These are phyloP conservation scores for Myochromella boudieri DNA, from an alignment of 768 basidiomycete species.

Conservation along the genomic window DNA sequence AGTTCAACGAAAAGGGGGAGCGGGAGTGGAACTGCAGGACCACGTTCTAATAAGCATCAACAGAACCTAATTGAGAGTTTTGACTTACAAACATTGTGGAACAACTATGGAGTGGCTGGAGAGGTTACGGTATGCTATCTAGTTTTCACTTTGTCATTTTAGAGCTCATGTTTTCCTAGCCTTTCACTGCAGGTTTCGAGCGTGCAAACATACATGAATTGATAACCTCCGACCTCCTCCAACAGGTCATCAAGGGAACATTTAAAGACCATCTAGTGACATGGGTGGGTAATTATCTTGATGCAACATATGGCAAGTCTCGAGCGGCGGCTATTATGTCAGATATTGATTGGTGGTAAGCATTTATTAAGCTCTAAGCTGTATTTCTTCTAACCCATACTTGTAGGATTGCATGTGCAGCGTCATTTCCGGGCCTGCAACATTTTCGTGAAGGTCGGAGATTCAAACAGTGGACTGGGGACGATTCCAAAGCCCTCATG, in stretches of 20 bases:
- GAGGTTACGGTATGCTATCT: neutral
- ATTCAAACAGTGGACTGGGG: no score
- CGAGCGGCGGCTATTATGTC: constrained; percentile 26
- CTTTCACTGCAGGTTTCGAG: constrained; percentile 7
- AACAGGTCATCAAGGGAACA: no score
- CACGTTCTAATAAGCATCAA: neutral
- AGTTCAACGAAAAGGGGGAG: no score
- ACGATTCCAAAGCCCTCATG: constrained; percentile 31
- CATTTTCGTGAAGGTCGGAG: constrained; percentile 26
- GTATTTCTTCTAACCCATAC: no score
- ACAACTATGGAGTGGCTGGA: constrained; percentile 4
- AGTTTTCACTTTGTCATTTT: neutral
- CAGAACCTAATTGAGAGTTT: neutral
- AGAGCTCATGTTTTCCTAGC: constrained; percentile 1
- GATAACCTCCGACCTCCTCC: no score
- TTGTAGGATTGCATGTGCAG: constrained; percentile 7
- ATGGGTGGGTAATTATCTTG: constrained; percentile 26
- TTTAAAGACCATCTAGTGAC: no score
- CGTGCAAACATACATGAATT: no score
- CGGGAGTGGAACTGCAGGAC: constrained; percentile 1
- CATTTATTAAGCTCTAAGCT: constrained; percentile 22
- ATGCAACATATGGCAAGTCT: constrained; percentile 6
- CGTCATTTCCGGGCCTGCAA: no score
- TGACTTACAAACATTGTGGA: no score
- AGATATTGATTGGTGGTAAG: constrained; percentile 34